Conservation (phyloP, 2,329 filamentous ascomycete genomes). For the Xylariaceae sp. region DNA sequence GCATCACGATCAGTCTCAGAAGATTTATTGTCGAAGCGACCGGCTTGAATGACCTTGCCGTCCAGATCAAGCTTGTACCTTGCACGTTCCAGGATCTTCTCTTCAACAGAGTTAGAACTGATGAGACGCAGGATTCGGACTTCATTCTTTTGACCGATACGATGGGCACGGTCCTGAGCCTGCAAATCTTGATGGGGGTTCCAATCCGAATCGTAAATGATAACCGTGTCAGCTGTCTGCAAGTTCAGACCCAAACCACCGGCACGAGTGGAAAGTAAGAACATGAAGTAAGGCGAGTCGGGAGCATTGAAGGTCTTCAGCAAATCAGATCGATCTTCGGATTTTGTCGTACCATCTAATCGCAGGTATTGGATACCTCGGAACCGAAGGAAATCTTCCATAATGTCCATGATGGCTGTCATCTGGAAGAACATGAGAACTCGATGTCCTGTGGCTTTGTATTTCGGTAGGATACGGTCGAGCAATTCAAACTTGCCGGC, state of each 20-base stretch:
- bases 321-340: constrained; percentile 90
- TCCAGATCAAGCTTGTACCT: constrained; percentile 99
- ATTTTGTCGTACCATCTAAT: constrained; percentile 93
- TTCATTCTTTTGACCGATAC: constrained; percentile 99
- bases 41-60: constrained; percentile 97
- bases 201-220: constrained; percentile 99
- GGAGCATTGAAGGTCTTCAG: constrained; percentile 86
- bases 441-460: constrained; percentile 83
- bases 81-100: constrained; percentile 95
- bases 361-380: constrained; percentile 81
- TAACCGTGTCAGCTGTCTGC: constrained; percentile 96
- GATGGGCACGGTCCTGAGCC: constrained; percentile 98
- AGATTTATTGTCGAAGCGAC: constrained; percentile 99
- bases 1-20: constrained; percentile 97
- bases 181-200: constrained; percentile 99
- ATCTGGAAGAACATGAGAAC: constrained; percentile 99
- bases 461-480: constrained; percentile 89
- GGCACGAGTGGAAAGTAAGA: constrained; percentile 95
- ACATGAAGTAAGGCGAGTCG: constrained; percentile 91
- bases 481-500: constrained; percentile 96
- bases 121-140: constrained; percentile 94
- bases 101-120: constrained; percentile 93
- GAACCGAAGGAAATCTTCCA: constrained; percentile 94
- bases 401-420: constrained; percentile 99
- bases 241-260: constrained; percentile 96